Evolutionary conservation across 768 basidiomycete genomes (phyloP), one percentile per base, ranked within the genome.

Genomic region (Naematelia encephala): DNA sequence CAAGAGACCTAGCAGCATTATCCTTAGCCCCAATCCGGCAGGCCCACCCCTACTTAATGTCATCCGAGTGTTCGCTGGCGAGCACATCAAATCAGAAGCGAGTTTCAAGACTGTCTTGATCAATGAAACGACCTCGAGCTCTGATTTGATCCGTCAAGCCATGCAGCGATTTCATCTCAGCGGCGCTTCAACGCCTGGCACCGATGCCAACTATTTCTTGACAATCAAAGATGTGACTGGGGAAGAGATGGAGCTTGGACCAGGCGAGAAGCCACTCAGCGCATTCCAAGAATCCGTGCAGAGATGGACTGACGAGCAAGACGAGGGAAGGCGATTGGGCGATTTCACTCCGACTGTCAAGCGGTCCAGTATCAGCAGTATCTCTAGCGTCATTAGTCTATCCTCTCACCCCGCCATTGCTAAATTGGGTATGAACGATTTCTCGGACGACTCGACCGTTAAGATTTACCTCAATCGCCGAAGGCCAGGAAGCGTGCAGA

Each of bases 81-180:
- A 87, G 64, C 83, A 90, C 64, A 74, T 98, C 63, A 86, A 91
- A 74, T 90, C 91, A 0, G 93, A 98, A 68, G 91, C 92, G 1
- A 96, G 94, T 4, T 99, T 99, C 83, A 98, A 98, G 80, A 98
- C 96, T 4, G 96, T 94, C 1, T 79, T 98, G 16, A 83, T 98
- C 56, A 97, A 93, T 69, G 80, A 88, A 3, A 86, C 85, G 0
- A 97, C 94, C 0, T 88, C 87, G 0, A 84, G 90, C 0, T 79
- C 82, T 0, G 94, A 96, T 59, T 84, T 99, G 43, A 83, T 98
- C 51, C 83, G 84, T 57, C 96, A 99, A 79, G 90, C 93, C 4
- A 87, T 92, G 56, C 94, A 97, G 76, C 86, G 96, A 5, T 98
- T 99, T 85, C 81, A 90, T 28, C 80, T 98, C 3, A 85, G 61